Base-by-base conservation (phyloP, 805 yeast species). In the Wickerhamiella azyma region DNA sequence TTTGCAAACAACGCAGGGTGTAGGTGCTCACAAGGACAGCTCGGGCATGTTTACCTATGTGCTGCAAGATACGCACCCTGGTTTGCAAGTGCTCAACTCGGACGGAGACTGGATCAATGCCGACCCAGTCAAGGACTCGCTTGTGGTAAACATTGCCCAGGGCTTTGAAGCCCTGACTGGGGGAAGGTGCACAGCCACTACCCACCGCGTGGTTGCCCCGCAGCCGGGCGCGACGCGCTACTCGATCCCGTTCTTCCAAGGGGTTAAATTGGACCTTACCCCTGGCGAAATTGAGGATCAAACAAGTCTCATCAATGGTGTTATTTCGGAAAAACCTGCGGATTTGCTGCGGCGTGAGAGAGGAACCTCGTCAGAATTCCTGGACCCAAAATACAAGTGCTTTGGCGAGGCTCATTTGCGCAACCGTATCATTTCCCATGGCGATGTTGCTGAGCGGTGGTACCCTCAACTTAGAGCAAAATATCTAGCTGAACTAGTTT, bases 1-100 rank as follows among this genome's bases (percentile, higher is more conserved):
- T 13, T 16, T 30, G 9, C 21, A 32, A 14, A 39, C 49, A 7
- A 32, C 41, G 9, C 79, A 74, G 53, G 81, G 81, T 0, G 73
- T 70, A 14, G 82, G 83, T 1, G 79, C 81, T 2, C 85, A 79
- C 55, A 69, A 81, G 48, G 86, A 80, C 54, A 45, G 48, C 16
- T 73, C 78, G 3, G 81, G 76, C 46, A 66, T 78, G 54, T 55
- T 78, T 26, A 77, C 83, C 0, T 75, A 68, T 55, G 75, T 79
- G 10, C 72, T 69, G 52, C 82, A 78, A 54, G 81, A 76, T 9
- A 64, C 70, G 47, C 59, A 56, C 3, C 67, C 74, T 33, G 75
- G 79, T 1, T 62, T 76, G 32, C 77, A 76, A 52, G 80, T 75
- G 9, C 71, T 74, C 49, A 71, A 72, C 50, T 67, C 70, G 49